A percentile compares a stretch with the other conserved stretches of the same genome.
phyloP scores from a whole-genome alignment of 1,284 basidiomycete genomes.

The Trichosporon sp. region DNA sequence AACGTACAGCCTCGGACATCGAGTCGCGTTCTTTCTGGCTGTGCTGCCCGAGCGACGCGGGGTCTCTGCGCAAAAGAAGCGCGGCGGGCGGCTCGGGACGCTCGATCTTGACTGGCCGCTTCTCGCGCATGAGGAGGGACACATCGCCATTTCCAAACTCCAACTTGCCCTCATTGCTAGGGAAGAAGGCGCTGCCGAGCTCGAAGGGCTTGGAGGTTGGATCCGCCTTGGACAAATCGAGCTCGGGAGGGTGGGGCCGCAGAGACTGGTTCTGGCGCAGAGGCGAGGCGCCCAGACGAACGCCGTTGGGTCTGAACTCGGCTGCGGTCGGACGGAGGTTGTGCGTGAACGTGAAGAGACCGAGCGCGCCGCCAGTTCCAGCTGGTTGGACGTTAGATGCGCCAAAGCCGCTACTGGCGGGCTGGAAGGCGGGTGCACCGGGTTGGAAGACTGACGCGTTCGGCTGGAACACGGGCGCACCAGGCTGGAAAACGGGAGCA shows the following conservation, averaged over 20 bases:
- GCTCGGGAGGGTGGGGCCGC: conserved; percentile 20
- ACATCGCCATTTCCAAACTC: conserved; percentile 7
- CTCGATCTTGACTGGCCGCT: conserved; percentile 15
- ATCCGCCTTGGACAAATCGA: conserved; percentile 22
- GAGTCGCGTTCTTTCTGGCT: not conserved
- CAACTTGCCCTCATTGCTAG: conserved; percentile 6
- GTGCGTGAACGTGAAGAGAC: conserved; percentile 31
- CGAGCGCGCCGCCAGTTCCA: conserved; percentile 21
- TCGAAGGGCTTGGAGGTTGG: conserved; percentile 22
- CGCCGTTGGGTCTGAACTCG: conserved; percentile 4
- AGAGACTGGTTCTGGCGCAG: not conserved
- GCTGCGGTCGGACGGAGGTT: conserved; percentile 25
- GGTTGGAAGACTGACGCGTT: not conserved
- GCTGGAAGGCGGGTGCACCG: not conserved
- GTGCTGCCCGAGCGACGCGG: not conserved
- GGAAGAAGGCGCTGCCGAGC: conserved; percentile 17
- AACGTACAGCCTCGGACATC: conserved; percentile 13
- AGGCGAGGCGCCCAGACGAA: not conserved
- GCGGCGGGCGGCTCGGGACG: not conserved
- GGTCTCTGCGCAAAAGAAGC: not conserved
- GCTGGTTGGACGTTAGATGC: not conserved
- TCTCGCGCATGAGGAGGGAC: not conserved
- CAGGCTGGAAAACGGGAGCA: not conserved
- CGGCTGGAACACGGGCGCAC: not conserved
- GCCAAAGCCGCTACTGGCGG: not conserved